Percentiles rank a stretch among this genome's conserved stretches.
Conservation (phyloP, 768 basidiomycete species). For the Lentinula lateritia region DNA sequence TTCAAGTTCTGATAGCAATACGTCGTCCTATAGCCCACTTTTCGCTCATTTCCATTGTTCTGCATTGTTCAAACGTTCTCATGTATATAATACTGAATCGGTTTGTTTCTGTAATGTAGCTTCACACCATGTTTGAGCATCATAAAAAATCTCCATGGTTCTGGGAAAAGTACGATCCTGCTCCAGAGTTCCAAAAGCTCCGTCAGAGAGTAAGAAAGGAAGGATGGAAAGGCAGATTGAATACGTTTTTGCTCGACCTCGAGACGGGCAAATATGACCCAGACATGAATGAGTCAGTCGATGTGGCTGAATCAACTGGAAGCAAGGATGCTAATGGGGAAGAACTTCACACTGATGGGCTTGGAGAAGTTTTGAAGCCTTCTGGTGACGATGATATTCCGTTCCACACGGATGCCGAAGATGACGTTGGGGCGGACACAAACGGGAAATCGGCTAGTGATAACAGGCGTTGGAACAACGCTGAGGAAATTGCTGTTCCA, state of each 20-base stretch:
- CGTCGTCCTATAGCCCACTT: slow-evolving; percentile 16
- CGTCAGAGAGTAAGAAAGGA: slow-evolving; percentile 77
- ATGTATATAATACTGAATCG: slow-evolving; percentile 4
- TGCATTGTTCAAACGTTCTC: slow-evolving; percentile 7
- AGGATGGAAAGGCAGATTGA: slow-evolving; percentile 75
- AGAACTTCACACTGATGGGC: slow-evolving; percentile 28
- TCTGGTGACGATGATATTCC: slow-evolving; percentile 68
- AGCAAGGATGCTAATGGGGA: slow-evolving; percentile 52
- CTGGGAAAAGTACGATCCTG: slow-evolving; percentile 88
- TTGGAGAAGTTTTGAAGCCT: slow-evolving; percentile 53
- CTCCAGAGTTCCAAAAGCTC: slow-evolving; percentile 61
- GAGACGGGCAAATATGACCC: slow-evolving; percentile 85
- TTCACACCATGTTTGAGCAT: slow-evolving; percentile 93
- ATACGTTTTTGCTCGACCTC: slow-evolving; percentile 72
- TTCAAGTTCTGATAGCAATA: slow-evolving; percentile 9
- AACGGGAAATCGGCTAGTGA: slow-evolving; percentile 51
- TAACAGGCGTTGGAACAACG: slow-evolving; percentile 47
- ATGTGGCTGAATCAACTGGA: slow-evolving; percentile 41
- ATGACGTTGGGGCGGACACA: slow-evolving; percentile 52
- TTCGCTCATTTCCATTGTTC: slow-evolving; percentile 15
- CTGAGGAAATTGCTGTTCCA: slow-evolving; percentile 65
- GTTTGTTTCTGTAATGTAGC: slow-evolving; percentile 51
- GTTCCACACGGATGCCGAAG: slow-evolving; percentile 66
- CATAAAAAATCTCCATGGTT: slow-evolving; percentile 97
- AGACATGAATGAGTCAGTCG: slow-evolving; percentile 53